Evolutionary conservation across 202 grass and related monocot species (phyloP).

Genomic region (Carex sylvatica): DNA sequence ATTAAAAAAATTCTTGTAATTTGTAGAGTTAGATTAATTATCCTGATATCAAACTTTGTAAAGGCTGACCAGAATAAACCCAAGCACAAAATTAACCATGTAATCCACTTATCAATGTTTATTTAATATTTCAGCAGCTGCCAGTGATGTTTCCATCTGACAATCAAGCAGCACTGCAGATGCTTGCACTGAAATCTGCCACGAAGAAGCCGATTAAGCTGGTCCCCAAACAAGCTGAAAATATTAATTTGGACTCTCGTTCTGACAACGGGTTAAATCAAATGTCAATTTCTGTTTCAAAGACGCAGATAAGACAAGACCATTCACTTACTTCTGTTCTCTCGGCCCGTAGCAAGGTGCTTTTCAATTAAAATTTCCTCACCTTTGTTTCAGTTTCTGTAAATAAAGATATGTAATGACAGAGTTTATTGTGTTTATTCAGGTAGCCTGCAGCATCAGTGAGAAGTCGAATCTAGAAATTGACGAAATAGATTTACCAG

Average conservation of each 20-base stretch:
- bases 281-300: constrained; percentile 17
- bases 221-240: constrained; percentile 7
- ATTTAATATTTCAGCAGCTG: constrained; percentile 26
- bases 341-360: constrained; percentile 65
- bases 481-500: constrained; percentile 66
- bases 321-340: constrained; percentile 56
- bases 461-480: constrained; percentile 38
- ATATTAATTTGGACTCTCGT: constrained; percentile 11
- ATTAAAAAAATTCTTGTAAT: not conserved
- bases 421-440: constrained; percentile 3
- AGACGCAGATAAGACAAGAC: constrained; percentile 32
- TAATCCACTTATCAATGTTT: not conserved
- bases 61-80: too few relatives aligned
- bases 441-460: constrained; percentile 49
- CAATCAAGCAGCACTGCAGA: not conserved
- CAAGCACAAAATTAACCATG: not conserved
- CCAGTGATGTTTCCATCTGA: constrained; percentile 21
- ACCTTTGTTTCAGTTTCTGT: not conserved
- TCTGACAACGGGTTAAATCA: constrained; percentile 11
- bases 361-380: not conserved
- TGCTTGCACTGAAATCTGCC: constrained; percentile 27
- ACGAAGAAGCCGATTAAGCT: constrained; percentile 29
- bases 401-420: not conserved
- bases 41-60: too few relatives aligned
- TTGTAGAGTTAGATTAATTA: too few relatives aligned